Conservation (phyloP, 768 basidiomycete genomes). For the Leucocoprinus leucothites region DNA sequence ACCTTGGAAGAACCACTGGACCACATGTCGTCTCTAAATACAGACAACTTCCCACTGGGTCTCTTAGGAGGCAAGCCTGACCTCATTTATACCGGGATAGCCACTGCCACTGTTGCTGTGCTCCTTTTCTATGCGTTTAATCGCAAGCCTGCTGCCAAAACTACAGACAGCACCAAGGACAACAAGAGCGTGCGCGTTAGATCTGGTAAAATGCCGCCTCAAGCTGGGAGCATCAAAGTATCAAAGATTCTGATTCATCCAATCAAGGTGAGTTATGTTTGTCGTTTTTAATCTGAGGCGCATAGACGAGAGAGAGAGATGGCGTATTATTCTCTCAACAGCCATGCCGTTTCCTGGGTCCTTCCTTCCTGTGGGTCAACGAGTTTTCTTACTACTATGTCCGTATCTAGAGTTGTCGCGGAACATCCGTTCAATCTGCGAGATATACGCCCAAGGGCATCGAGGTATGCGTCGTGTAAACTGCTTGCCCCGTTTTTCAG, state of each 20-base stretch:
- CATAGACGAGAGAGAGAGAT: too few relatives aligned
- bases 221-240: constrained; percentile 37
- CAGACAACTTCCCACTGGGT: not conserved
- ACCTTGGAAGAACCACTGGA: not conserved
- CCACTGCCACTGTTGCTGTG: not conserved
- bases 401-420: constrained; percentile 60
- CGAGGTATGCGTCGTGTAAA: constrained; percentile 39
- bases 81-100: constrained; percentile 2
- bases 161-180: not conserved
- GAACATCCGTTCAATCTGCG: constrained; percentile 54
- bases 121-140: constrained; percentile 9
- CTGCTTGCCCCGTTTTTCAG: not conserved
- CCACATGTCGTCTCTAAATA: not conserved
- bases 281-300: too few relatives aligned
- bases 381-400: too few relatives aligned
- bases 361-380: too few relatives aligned
- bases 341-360: too few relatives aligned
- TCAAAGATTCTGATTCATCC: constrained; percentile 64
- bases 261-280: constrained; percentile 48
- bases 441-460: constrained; percentile 61
- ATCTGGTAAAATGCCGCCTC: constrained; percentile 9
- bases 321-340: too few relatives aligned
- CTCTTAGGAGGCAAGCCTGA: not conserved
- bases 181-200: too few relatives aligned
- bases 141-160: not conserved